phyloP scores from a whole-genome alignment of 202 grass and related monocot genomes.

The Miscanthus sacchariflorus region DNA sequence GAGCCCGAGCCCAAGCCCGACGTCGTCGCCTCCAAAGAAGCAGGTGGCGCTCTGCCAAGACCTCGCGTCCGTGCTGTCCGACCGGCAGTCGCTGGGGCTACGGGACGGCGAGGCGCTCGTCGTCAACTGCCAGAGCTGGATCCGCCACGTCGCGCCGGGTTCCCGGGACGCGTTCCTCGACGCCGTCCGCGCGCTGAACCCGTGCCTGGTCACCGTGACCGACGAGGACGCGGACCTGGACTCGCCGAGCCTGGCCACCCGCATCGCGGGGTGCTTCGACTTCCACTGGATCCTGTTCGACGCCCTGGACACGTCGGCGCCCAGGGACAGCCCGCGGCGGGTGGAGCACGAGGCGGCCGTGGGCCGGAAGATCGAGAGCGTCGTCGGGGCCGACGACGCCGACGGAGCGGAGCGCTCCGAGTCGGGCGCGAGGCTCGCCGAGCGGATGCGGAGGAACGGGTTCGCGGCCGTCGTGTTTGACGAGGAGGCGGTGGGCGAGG shows the following conservation, averaged over 20 bases:
- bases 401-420: constrained; percentile 56
- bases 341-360: constrained; percentile 65
- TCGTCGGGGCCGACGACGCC: constrained; percentile 54
- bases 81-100: constrained; percentile 46
- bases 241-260: constrained; percentile 64
- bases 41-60: constrained; percentile 28
- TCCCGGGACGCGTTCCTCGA: constrained; percentile 53
- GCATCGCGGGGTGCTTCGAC: constrained; percentile 70
- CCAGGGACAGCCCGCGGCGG: constrained; percentile 59
- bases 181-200: constrained; percentile 40
- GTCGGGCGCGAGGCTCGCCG: constrained; percentile 42
- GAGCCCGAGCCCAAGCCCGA: background rate
- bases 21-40: background rate
- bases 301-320: constrained; percentile 69
- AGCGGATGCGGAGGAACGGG: constrained; percentile 54
- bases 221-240: constrained; percentile 85
- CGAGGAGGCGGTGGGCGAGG: constrained; percentile 53
- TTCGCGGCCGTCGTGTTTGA: constrained; percentile 47
- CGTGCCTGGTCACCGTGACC: constrained; percentile 62
- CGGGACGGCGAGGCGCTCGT: constrained; percentile 61
- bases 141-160: constrained; percentile 52
- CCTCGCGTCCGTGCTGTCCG: constrained; percentile 42
- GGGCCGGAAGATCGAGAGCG: constrained; percentile 73
- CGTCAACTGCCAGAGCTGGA: constrained; percentile 76
- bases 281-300: constrained; percentile 85